phyloP scores from a whole-genome alignment of 1,139 yeast species.

The Scheffersomyces parashehatae region DNA sequence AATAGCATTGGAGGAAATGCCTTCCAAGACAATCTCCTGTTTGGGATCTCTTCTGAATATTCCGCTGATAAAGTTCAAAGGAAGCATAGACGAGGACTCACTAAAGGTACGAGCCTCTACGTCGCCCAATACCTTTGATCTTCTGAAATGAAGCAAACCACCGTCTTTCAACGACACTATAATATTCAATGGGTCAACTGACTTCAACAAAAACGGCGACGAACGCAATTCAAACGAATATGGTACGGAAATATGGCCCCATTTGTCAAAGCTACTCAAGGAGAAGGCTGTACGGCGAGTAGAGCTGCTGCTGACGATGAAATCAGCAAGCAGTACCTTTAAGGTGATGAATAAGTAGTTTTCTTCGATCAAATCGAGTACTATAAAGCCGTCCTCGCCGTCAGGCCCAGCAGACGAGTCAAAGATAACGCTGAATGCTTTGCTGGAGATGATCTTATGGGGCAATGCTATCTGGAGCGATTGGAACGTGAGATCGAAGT shows the following conservation, averaged over 20 bases:
- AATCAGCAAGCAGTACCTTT: conserved; percentile 30
- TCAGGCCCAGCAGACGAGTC: not conserved
- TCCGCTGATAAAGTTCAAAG: conserved; percentile 35
- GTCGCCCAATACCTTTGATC: conserved; percentile 35
- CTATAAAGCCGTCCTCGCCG: conserved; percentile 14
- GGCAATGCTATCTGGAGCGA: conserved; percentile 34
- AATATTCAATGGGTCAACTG: conserved; percentile 43
- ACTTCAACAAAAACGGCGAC: conserved; percentile 54
- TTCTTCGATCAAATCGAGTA: conserved; percentile 22
- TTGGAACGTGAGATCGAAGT: conserved; percentile 27
- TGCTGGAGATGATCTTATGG: conserved; percentile 27
- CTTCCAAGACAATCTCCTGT: conserved; percentile 23
- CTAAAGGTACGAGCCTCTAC: conserved; percentile 55
- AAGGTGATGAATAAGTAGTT: conserved; percentile 35
- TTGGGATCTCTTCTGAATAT: conserved; percentile 17
- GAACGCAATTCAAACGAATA: conserved; percentile 70
- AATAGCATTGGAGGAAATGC: conserved; percentile 31
- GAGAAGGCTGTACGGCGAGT: conserved; percentile 14
- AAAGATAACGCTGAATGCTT: conserved; percentile 21
- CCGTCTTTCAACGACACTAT: conserved; percentile 73
- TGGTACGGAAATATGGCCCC: conserved; percentile 71
- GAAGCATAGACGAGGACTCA: conserved; percentile 53
- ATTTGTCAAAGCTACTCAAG: conserved; percentile 36
- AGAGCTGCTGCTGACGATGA: conserved; percentile 19
- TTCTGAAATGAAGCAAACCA: conserved; percentile 55